These are phyloP conservation scores for Gentiana dahurica DNA, from an alignment of 257 asterid genomes.

Conservation along the genomic window DNA sequence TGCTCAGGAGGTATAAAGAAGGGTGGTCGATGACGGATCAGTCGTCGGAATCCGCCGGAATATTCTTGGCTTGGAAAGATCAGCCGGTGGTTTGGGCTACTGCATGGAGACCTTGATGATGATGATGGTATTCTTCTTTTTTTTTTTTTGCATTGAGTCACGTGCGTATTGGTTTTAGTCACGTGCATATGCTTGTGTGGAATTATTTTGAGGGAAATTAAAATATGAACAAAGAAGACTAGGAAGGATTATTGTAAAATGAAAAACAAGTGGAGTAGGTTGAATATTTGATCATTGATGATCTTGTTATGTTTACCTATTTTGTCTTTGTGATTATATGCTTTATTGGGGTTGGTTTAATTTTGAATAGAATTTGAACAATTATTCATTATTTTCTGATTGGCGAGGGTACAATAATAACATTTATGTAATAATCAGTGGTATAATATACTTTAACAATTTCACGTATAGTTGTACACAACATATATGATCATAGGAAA, in stretches of 20 bases:
- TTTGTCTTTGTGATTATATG: constrained; percentile 6
- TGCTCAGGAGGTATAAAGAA: constrained; percentile 82
- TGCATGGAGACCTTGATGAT: constrained; percentile 82
- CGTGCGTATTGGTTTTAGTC: constrained; percentile 26
- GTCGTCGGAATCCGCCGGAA: constrained; percentile 62
- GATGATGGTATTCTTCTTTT: neutral
- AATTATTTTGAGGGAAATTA: constrained; percentile 13
- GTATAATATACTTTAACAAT: too few relatives aligned
- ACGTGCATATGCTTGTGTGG: constrained; percentile 25
- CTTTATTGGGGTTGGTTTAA: constrained; percentile 1
- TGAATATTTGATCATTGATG: neutral
- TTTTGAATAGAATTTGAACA: neutral
- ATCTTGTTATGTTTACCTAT: constrained; percentile 1
- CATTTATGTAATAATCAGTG: too few relatives aligned
- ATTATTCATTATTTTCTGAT: neutral
- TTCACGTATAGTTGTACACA: too few relatives aligned
- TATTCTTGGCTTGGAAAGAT: constrained; percentile 94
- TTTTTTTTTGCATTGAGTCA: constrained; percentile 7
- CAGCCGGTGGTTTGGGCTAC: constrained; percentile 99
- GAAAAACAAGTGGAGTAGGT: constrained; percentile 2
- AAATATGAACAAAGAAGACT: constrained; percentile 6
- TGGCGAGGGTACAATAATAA: too few relatives aligned
- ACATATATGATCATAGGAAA: too few relatives aligned
- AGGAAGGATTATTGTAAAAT: constrained; percentile 3
- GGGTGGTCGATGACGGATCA: constrained; percentile 81